Conservation (phyloP, 495 filamentous ascomycete species). For the Neurospora sp. region DNA sequence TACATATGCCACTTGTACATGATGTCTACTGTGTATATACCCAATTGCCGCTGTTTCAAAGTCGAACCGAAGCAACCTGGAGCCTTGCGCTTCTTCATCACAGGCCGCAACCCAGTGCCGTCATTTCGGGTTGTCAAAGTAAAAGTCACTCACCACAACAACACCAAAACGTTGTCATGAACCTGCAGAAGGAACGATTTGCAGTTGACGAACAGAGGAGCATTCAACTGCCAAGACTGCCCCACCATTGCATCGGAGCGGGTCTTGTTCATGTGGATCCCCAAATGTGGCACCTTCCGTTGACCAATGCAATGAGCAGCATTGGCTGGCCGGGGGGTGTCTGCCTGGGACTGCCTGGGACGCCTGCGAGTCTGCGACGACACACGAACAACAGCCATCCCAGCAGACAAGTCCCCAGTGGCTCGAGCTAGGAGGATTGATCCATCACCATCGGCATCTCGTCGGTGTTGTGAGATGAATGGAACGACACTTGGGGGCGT, state of each 20-base stretch:
- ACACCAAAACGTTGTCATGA: background rate
- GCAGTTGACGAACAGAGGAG: background rate
- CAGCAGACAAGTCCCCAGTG: background rate
- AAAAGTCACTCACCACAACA: background rate
- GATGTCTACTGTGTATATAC: background rate
- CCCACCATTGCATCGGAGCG: background rate
- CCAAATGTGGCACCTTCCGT: background rate
- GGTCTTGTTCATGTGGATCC: background rate
- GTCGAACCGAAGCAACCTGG: background rate
- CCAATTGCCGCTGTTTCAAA: background rate
- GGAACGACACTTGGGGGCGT: no score
- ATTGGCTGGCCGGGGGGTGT: background rate
- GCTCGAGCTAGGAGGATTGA: background rate
- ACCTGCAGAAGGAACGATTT: background rate
- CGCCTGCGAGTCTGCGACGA: background rate
- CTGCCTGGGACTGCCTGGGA: background rate
- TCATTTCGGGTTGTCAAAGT: no score
- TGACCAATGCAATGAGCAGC: background rate
- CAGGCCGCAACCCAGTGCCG: no score
- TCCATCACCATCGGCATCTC: background rate
- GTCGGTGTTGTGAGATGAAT: background rate
- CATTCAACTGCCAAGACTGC: background rate
- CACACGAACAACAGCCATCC: background rate
- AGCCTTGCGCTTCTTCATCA: background rate
- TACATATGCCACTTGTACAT: background rate